Evolutionary conservation across 176 grass and related monocot genomes (phyloP).

Genomic region (Triticum monococcum): DNA sequence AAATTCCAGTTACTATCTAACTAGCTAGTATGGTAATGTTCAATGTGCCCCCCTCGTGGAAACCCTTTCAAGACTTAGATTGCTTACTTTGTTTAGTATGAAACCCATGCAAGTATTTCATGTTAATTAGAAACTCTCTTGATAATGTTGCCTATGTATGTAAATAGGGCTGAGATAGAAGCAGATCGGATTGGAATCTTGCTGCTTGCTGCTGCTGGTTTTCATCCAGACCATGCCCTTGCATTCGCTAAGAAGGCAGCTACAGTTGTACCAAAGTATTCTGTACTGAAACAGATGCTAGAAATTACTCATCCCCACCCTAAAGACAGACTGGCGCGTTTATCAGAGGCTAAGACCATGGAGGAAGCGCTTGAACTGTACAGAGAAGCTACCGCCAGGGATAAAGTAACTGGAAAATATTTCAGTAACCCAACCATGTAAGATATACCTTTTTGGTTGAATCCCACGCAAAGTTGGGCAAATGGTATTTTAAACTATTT

Average conservation of each 20-base stretch:
- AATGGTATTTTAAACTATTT: too few species aligned
- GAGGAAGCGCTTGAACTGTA: background rate
- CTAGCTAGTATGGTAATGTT: too few species aligned
- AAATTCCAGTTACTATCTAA: too few species aligned
- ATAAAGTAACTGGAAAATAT: background rate
- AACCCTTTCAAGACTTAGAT: too few species aligned
- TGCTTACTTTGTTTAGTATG: too few species aligned
- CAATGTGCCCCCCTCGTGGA: too few species aligned
- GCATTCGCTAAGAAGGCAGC: background rate
- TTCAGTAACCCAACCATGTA: background rate
- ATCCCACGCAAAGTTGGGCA: too few species aligned
- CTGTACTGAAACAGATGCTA: too few species aligned
- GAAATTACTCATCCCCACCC: background rate
- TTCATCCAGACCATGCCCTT: background rate
- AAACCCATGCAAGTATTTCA: too few species aligned
- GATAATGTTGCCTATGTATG: too few species aligned
- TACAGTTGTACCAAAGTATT: background rate
- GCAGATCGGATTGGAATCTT: background rate
- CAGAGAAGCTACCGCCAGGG: background rate
- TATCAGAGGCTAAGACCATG: background rate
- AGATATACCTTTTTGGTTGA: too few species aligned
- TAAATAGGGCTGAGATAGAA: background rate
- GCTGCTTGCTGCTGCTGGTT: background rate
- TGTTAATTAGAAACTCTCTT: too few species aligned
- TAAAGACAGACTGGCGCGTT: background rate